A percentile compares a stretch with the other conserved stretches of the same genome.
Evolutionary conservation across 2,329 filamentous ascomycete genomes (phyloP).

Genomic region (Fusarium sp.): DNA sequence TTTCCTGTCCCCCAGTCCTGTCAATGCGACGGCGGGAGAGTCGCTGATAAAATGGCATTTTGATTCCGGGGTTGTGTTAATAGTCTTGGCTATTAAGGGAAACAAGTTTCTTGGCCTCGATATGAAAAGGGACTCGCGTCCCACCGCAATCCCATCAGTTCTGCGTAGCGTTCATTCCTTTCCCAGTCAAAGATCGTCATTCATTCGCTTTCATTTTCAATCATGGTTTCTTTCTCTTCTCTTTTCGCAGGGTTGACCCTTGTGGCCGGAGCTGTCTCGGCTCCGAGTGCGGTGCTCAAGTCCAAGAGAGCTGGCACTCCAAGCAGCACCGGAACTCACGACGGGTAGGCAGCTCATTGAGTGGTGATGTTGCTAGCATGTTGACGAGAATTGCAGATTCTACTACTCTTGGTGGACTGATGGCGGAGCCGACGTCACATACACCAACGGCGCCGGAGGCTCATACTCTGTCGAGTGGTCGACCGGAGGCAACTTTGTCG

Average conservation of each 20-base stretch:
- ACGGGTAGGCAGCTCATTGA: slow-evolving; percentile 48
- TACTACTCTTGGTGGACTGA: slow-evolving; percentile 67
- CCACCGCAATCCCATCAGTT: slow-evolving; percentile 3
- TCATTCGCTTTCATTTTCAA: slow-evolving; percentile 13
- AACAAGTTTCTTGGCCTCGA: slow-evolving; percentile 13
- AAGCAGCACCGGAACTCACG: slow-evolving; percentile 53
- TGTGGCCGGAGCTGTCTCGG: slow-evolving; percentile 37
- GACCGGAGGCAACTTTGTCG: slow-evolving; percentile 48
- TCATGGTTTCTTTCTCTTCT: slow-evolving; percentile 47
- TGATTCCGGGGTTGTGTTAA: slow-evolving; percentile 2
- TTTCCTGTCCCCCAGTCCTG: slow-evolving; percentile 18
- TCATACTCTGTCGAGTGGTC: slow-evolving; percentile 62
- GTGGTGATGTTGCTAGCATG: not conserved
- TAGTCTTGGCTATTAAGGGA: slow-evolving; percentile 17
- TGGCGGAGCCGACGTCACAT: slow-evolving; percentile 59
- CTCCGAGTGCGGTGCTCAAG: slow-evolving; percentile 45
- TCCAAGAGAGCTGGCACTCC: slow-evolving; percentile 51
- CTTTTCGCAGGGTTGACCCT: slow-evolving; percentile 47
- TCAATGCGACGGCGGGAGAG: slow-evolving; percentile 27
- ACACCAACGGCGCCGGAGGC: slow-evolving; percentile 61
- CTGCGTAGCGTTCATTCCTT: not conserved
- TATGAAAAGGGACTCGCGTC: slow-evolving; percentile 12
- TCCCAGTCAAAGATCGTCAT: slow-evolving; percentile 2
- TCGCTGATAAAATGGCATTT: slow-evolving; percentile 10
- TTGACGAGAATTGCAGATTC: slow-evolving; percentile 45